Evolutionary conservation across 371 early-diverging fungal species (phyloP), one percentile per base, ranked within the genome.

Genomic region (Mortierella sp.): DNA sequence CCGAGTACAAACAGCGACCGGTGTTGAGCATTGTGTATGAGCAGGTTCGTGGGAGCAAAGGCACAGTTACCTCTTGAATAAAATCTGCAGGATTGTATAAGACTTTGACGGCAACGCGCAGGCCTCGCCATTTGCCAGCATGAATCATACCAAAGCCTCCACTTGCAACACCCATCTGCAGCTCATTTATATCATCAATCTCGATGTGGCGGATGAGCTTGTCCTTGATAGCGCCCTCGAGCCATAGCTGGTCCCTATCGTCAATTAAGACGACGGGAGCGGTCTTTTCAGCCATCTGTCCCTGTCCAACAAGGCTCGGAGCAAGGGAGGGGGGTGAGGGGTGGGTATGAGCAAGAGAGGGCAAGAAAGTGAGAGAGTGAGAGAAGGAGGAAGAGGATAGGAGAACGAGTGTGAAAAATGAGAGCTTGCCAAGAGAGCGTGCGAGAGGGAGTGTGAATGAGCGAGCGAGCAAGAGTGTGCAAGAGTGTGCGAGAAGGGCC

Each of bases 41-140:
- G n/a, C n/a, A n/a, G n/a, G n/a, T n/a, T n/a, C n/a, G n/a, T n/a
- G n/a, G n/a, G n/a, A n/a, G n/a, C n/a, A n/a, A n/a, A n/a, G n/a
- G n/a, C n/a, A n/a, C n/a, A n/a, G n/a, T 57, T 68, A 68, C 76
- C 76, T 74, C 76, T 57, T 74, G 76, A 43, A 74, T 63, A 49
- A 74, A 74, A 25, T 74, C 76, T 5, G 76, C 68, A 21, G 68
- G 67, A 24, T 60, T 63, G 54, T 45, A 67, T 31, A 74, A 57
- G 12, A 74, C 76, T 44, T 74, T 74, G 65, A 74, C 64, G 31
- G 76, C 76, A 10, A 74, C 76, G 14, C 57, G 55, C 64, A 67
- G 60, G 22, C 49, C 57, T 7, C 76, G 52, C 76, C 76, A 74
- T n/a, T 31, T 49, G 31, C 76, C 76, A 10, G 68, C 54, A 17